A percentile compares a stretch with the other conserved stretches of the same genome.
These are phyloP conservation scores for Blastocystis sp. DNA, from an alignment of 352 stramenopile genomes.

Conservation along the genomic window DNA sequence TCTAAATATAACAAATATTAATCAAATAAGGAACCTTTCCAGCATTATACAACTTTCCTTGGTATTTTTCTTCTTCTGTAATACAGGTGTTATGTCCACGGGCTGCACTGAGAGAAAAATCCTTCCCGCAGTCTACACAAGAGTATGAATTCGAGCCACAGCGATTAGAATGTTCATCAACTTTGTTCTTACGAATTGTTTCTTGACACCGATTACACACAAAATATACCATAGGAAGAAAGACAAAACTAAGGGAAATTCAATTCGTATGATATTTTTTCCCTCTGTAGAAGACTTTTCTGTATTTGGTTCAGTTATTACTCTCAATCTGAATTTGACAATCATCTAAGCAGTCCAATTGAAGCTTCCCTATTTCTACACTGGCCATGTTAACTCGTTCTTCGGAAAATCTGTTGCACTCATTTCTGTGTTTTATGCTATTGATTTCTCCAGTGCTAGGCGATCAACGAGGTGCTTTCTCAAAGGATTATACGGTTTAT, in stretches of 20 bases:
- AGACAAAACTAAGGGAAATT: no score
- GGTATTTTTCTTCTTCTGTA: conserved; percentile 62
- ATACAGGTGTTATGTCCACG: conserved; percentile 54
- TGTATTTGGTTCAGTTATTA: no score
- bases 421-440: background rate
- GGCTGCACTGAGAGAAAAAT: conserved; percentile 5
- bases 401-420: background rate
- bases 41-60: conserved; percentile 58
- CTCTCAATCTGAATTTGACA: no score
- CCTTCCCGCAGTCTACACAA: conserved; percentile 60
- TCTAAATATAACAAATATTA: background rate
- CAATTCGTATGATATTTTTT: no score
- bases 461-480: background rate
- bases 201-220: conserved; percentile 59
- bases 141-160: conserved; percentile 58
- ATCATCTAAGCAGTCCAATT: no score
- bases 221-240: conserved; percentile 49
- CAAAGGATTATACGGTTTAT: background rate
- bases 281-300: no score
- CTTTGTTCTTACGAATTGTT: conserved; percentile 57
- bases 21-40: background rate
- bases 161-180: conserved; percentile 55
- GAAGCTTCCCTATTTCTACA: no score
- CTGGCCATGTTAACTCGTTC: background rate
- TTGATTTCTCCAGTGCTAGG: background rate